phyloP scores from a whole-genome alignment of 148 eudicot genomes.

The Simmondsia chinensis region DNA sequence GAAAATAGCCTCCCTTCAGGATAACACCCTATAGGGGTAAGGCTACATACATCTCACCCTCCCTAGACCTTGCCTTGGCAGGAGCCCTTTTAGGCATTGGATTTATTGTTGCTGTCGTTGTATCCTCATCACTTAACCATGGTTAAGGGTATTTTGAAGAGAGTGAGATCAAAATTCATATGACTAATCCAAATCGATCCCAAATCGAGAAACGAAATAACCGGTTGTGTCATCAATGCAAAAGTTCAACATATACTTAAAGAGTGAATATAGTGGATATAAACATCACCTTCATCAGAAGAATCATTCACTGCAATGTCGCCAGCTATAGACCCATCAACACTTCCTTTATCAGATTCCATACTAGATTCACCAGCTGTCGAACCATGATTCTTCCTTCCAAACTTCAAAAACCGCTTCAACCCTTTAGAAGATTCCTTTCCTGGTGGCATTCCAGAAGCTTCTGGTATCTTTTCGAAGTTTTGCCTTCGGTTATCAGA shows the following conservation, averaged over 20 bases:
- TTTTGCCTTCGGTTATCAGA: constrained; percentile 32
- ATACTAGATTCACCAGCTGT: constrained; percentile 34
- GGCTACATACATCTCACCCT: no score
- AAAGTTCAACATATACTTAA: background rate
- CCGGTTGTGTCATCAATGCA: no score
- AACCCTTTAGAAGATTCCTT: constrained; percentile 80
- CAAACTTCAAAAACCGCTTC: constrained; percentile 68
- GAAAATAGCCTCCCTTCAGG: no score
- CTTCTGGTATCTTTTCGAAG: constrained; percentile 35
- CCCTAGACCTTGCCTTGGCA: no score
- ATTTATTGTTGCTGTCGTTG: no score
- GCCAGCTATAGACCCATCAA: constrained; percentile 25
- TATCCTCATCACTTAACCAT: no score
- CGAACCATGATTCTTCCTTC: constrained; percentile 62
- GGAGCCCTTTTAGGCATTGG: no score
- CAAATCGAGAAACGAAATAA: no score
- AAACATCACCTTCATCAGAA: constrained; percentile 70
- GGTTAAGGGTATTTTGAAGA: no score
- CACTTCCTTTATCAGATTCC: constrained; percentile 36
- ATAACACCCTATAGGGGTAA: no score
- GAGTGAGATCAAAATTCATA: no score
- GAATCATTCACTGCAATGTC: constrained; percentile 24
- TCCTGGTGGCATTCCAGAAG: constrained; percentile 34
- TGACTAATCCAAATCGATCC: no score
- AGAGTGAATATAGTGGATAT: background rate